These are phyloP conservation scores for Triangularia verruculosa DNA, from an alignment of 2,329 filamentous ascomycete species.

Conservation along the genomic window DNA sequence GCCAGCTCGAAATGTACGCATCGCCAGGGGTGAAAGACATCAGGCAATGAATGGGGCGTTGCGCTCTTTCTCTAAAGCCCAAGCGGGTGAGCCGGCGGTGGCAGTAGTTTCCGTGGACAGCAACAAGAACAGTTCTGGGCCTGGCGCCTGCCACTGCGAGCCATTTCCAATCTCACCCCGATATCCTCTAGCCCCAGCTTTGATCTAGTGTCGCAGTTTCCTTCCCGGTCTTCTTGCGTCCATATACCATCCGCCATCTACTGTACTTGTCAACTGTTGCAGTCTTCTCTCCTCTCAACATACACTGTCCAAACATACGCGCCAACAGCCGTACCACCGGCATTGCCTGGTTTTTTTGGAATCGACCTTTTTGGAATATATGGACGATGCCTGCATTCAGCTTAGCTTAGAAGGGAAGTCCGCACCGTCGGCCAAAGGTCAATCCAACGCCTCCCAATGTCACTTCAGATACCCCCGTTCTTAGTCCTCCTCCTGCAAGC, in stretches of 20 bases:
- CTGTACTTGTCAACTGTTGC: background rate
- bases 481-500: conserved; percentile 9
- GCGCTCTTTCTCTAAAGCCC: background rate
- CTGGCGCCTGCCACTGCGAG: background rate
- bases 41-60: conserved; percentile 32
- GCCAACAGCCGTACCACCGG: conserved; percentile 15
- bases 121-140: background rate
- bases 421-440: conserved; percentile 38
- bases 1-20: conserved; percentile 80
- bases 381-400: conserved; percentile 43
- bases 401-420: conserved; percentile 45
- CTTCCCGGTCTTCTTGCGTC: background rate
- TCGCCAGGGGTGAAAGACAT: conserved; percentile 78
- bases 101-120: background rate
- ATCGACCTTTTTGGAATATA: conserved; percentile 36
- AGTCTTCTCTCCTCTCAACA: background rate
- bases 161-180: background rate
- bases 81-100: background rate
- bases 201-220: conserved; percentile 4
- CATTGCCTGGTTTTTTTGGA: conserved; percentile 30
- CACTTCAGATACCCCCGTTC: conserved; percentile 10
- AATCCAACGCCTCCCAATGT: conserved; percentile 27
- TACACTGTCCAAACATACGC: background rate
- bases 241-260: background rate
- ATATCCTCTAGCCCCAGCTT: background rate